These are phyloP conservation scores for Stagonosporopsis tanaceti DNA, from an alignment of 2,329 filamentous ascomycete genomes.

Conservation along the genomic window DNA sequence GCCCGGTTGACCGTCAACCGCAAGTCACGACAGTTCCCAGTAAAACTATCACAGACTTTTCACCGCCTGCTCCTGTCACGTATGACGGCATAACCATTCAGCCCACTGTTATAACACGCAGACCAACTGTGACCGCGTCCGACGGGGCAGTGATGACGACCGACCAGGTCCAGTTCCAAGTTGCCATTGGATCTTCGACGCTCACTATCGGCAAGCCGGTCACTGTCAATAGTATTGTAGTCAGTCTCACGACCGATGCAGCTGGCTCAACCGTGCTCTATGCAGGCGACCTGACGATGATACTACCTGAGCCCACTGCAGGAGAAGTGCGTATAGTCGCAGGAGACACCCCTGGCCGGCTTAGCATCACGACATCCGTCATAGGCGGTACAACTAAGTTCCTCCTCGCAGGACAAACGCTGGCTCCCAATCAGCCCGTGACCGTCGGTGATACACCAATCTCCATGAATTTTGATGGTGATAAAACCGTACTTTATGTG, in stretches of 20 bases:
- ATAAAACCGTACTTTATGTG: constrained; percentile 24
- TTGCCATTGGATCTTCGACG: constrained; percentile 21
- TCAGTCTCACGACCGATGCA: constrained; percentile 23
- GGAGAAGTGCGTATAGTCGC: constrained; percentile 3
- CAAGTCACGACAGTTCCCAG: neutral
- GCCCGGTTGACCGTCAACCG: neutral
- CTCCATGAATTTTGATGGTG: constrained; percentile 17
- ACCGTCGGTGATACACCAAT: constrained; percentile 25
- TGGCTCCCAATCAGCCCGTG: constrained; percentile 26
- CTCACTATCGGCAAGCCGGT: constrained; percentile 13
- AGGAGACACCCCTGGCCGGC: neutral
- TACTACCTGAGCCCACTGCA: constrained; percentile 15
- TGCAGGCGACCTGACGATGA: constrained; percentile 24
- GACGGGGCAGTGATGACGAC: neutral
- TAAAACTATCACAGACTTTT: constrained; percentile 3
- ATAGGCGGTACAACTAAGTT: constrained; percentile 23
- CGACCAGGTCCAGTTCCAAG: constrained; percentile 9
- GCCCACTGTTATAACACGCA: neutral
- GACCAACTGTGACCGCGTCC: neutral
- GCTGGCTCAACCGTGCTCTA: constrained; percentile 26
- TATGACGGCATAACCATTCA: constrained; percentile 1
- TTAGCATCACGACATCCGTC: constrained; percentile 20
- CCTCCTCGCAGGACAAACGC: constrained; percentile 30
- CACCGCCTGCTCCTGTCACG: constrained; percentile 1
- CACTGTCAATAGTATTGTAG: constrained; percentile 22